Evolutionary conservation across 257 asterid genomes (phyloP), one percentile per base, ranked within the genome.

Genomic region (Lithospermum erythrorhizon): DNA sequence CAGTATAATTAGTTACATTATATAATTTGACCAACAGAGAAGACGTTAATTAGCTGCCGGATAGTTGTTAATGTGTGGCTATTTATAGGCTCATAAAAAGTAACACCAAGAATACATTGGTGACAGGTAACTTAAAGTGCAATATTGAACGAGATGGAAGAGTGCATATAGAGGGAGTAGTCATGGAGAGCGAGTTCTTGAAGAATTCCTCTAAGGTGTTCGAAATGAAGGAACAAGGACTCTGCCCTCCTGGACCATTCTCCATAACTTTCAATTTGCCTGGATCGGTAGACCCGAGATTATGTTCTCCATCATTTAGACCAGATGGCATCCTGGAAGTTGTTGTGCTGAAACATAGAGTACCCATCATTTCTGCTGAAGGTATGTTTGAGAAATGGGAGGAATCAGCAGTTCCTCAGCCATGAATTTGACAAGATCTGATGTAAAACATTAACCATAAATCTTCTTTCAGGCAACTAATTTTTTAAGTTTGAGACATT

Each of bases 231-330:
- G 67, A 65, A 10, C 84, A 76, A 61, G 74, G 76, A 71, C 77
- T 79, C 47, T 71, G 78, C 21, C 77, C 84, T 52, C 76, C 82
- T 16, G 84, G 84, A 21, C 79, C 79, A 8, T 79, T 76, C 74
- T 70, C 73, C 9, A 54, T 79, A 27, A 73, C 82, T 5, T 79
- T 79, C 76, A 79, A 66, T 58, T 64, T 79, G 70, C 84, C 84
- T 16, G 84, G 53, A 61, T 5, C 22, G 5, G 53, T 47, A 35
- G 21, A 61, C 47, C 47, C 55, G 49, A 79, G 74, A 59, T 61
- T 73, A 60, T 68, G 63, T 60, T 64, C 68, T 21, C 78, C 74
- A 6, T 58, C 53, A 11, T 73, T 68, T 53, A 69, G 65, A 49
- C 52, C 64, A 1, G 62, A 66, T 27, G 83, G 83, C 48, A 72